Evolutionary conservation across 768 basidiomycete species (phyloP), one percentile per base, ranked within the genome.

Genomic region (Floccularia luteovirens): DNA sequence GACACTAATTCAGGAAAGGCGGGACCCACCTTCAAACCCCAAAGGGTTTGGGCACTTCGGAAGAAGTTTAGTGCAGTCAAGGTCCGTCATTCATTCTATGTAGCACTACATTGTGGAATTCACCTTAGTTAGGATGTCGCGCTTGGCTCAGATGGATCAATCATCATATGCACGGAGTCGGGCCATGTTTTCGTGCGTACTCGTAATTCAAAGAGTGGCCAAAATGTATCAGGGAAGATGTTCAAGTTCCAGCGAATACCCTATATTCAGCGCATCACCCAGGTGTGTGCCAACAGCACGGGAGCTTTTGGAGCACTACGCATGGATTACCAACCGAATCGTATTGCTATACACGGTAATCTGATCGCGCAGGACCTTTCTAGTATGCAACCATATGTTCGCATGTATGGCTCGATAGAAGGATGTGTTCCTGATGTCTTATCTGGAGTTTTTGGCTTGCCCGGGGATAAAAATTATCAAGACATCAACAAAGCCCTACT

Each of bases 121-220:
- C n/a, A n/a, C n/a, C n/a, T n/a, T n/a, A n/a, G n/a, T n/a, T n/a
- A n/a, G n/a, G 94, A 98, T 50, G 85, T 94, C 6, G 91, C 90
- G 0, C 67, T 97, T 11, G 90, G 90, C 14, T 67, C 79, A 1
- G 91, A 96, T 47, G 90, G 92, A 3, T 77, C 84, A 12, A 75
- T 96, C 52, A 82, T 96, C 54, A 73, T 98, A 33, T 96, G 90
- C 61, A 98, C 94, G 1, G 79, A 86, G 46, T 93, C 94, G 3
- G 94, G 94, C 0, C 92, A 97, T 50, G 92, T 94, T 23, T 97
- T 85, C 53, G 72, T 93, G 17, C 83, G 92, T 17, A 70, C 79
- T 14, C 75, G 90, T 20, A 77, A 63, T 43, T 44, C 57, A 4
- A 64, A 58, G 23, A 49, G 49, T 17, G 33, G 48, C 5, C n/a